These are phyloP conservation scores for Meripilus lineatus DNA, from an alignment of 1,284 basidiomycete genomes.

Conservation along the genomic window DNA sequence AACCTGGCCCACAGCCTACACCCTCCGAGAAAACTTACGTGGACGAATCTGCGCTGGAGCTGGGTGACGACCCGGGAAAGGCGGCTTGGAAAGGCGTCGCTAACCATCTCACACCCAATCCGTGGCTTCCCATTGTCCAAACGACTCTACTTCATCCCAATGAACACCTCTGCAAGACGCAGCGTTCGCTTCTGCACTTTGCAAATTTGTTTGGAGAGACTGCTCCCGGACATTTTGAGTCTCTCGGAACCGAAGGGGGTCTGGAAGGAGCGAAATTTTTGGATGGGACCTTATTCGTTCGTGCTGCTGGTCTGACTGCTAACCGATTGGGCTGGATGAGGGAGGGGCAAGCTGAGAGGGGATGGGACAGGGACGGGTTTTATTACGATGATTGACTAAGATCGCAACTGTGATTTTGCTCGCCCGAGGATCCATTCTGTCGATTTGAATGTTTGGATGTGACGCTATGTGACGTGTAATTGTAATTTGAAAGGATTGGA, in stretches of 20 bases:
- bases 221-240: conserved; percentile 28
- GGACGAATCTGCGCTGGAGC: not conserved
- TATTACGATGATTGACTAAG: conserved; percentile 9
- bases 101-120: conserved; percentile 32
- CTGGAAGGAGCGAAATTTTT: conserved; percentile 43
- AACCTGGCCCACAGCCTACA: conserved; percentile 17
- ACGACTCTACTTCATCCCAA: conserved; percentile 47
- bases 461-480: too few relatives aligned
- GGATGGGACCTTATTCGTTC: conserved; percentile 58
- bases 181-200: conserved; percentile 53
- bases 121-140: conserved; percentile 54
- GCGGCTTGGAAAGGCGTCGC: conserved; percentile 11
- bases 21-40: conserved; percentile 8
- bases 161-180: conserved; percentile 58
- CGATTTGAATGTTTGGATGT: too few relatives aligned
- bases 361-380: conserved; percentile 26
- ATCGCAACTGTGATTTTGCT: too few relatives aligned
- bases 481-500: too few relatives aligned
- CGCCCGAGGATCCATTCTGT: too few relatives aligned
- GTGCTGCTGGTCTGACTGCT: conserved; percentile 46
- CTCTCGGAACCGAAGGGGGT: conserved; percentile 32
- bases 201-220: conserved; percentile 42
- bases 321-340: conserved; percentile 46
- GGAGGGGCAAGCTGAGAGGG: conserved; percentile 34
- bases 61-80: not conserved